Base-by-base conservation (phyloP, 306 rosid genomes). In the Lupinus albus region DNA sequence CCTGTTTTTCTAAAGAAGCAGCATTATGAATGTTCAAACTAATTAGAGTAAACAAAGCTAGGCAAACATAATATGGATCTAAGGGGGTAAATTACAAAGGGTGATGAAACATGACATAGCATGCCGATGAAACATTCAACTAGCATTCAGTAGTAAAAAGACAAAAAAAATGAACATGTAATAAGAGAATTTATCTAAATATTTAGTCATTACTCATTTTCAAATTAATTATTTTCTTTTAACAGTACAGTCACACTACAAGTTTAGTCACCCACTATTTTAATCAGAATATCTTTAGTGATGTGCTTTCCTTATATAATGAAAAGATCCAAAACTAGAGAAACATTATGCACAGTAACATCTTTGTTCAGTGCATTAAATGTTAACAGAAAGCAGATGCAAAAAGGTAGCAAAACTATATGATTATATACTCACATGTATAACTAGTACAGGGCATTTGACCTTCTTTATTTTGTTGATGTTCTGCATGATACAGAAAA, bases 381-480 rank as follows among this genome's bases (percentile, higher is more conserved):
- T 76, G 46, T 38, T 14, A 9, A 30, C 33, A 42, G 39, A 67
- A 67, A 67, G 47, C 51, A 63, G 35, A 41, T 54, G 59, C 30
- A 25, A 25, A 25, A 25, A 72, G 67, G 55, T 44, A 44, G 17
- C 13, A 20, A 69, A 44, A 61, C 38, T 65, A 14, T 3, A 16
- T 21, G 48, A 30, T 50, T 20, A 75, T 68, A 49, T 58, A 87
- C 99, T 94, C 82, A 94, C 99, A 79, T 94, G 99, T 76, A 94
- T 94, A 54, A 94, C 97, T 32, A 94, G 88, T 77, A 91, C 99
- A 13, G 96, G 99, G 83, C 92, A 88, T 85, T 94, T 91, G 80
- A 88, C 99, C 77, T 88, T 91, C 92, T 79, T 78, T 75, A 94
- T 91, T 85, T 94, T 91, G 84, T 88, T 84, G 73, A 88, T 81